These are phyloP conservation scores for Tuber magnatum DNA, from an alignment of 495 filamentous ascomycete species.

Conservation along the genomic window DNA sequence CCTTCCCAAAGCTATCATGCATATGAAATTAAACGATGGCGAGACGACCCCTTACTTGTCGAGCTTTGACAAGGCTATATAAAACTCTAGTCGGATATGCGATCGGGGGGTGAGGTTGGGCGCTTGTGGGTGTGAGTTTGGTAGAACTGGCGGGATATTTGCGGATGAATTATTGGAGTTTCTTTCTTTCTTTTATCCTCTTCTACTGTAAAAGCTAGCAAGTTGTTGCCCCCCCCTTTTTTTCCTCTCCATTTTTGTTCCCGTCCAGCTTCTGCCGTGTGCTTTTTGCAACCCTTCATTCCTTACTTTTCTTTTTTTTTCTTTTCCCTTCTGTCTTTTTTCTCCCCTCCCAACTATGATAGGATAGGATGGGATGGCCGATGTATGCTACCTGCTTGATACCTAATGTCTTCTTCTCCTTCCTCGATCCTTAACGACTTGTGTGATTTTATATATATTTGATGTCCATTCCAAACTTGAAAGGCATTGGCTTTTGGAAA, in stretches of 20 bases:
- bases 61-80: slow-evolving; percentile 26
- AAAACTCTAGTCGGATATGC: not conserved
- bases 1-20: slow-evolving; percentile 31
- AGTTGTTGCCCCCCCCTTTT: slow-evolving; percentile 1
- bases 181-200: slow-evolving; percentile 14
- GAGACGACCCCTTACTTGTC: slow-evolving; percentile 6
- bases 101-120: slow-evolving; percentile 2
- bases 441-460: not conserved
- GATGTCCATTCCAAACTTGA: not conserved
- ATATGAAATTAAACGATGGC: slow-evolving; percentile 31
- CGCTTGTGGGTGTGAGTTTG: slow-evolving; percentile 7
- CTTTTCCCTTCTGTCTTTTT: slow-evolving; percentile 7
- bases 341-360: not conserved
- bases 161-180: slow-evolving; percentile 17
- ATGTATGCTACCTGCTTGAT: not conserved
- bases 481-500: not conserved
- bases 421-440: not conserved
- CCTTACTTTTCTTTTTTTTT: slow-evolving; percentile 7
- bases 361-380: not conserved
- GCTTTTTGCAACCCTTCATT: slow-evolving; percentile 12
- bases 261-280: not conserved
- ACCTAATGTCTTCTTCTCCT: not conserved
- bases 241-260: slow-evolving; percentile 13
- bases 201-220: slow-evolving; percentile 13
- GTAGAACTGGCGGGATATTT: slow-evolving; percentile 12